Base-by-base conservation (phyloP, 805 yeast genomes). In the Metschnikowia santaceciliae region DNA sequence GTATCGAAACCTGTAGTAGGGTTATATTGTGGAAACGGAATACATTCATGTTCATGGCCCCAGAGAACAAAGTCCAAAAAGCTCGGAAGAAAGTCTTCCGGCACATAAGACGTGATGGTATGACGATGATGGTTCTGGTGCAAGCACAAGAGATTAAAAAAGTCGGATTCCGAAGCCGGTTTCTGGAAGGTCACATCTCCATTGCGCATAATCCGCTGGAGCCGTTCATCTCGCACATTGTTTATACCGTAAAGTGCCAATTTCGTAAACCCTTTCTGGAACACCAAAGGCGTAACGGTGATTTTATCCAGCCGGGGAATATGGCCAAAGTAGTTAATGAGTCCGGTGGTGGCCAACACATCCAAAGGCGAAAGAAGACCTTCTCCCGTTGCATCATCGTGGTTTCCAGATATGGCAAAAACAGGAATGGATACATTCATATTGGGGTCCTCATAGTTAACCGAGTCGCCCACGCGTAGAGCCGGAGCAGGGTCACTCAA, bases 21-120 rank as follows among this genome's bases (percentile, higher is more conserved):
- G 59, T 86, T 85, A 42, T 72, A 72, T 1, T 74, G 77, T 0
- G 96, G 82, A 51, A 80, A 81, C 0, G 92, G 88, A 4, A 84
- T 76, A 62, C 97, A 90, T 64, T 94, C 97, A 67, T 94, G 99
- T 65, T 94, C 99, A 67, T 94, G 99, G 15, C 99, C 99, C 99
- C 99, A 94, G 1, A 91, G 70, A 0, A 94, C 84, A 50, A 92
- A 73, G 62, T 94, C 90, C 43, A 94, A 61, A 63, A 91, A 90
- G 7, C 77, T 72, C 0, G 98, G 99, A 22, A 94, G 69, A 58
- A 88, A 86, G 48, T 76, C 77, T 56, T 91, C 98, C 5, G 97
- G 98, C 4, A 94, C 72, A 56, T 86, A 86, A 4, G 89, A 83
- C 0, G 95, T 88, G 41, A 82, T 82, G 1, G 95, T 81, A 60